A percentile compares a stretch with the other conserved stretches of the same genome.
phyloP scores from a whole-genome alignment of 352 stramenopile species.

The Phytophthora pluvialis region DNA sequence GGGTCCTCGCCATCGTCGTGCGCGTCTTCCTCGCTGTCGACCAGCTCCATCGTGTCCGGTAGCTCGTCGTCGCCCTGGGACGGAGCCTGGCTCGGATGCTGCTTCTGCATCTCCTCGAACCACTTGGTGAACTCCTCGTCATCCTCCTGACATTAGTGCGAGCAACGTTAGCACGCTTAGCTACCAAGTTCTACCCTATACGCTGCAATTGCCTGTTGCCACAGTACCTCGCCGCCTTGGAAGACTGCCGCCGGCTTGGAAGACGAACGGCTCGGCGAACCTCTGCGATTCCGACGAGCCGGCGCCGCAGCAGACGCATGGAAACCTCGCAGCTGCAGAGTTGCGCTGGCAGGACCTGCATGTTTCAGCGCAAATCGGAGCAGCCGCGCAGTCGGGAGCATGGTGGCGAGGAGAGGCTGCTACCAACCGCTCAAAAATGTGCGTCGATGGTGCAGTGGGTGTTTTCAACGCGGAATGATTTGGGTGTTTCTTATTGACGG shows the following conservation, averaged over 20 bases:
- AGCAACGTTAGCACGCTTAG: conserved; percentile 1
- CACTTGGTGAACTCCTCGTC: conserved; percentile 55
- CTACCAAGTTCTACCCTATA: neutral
- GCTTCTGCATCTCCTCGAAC: conserved; percentile 54
- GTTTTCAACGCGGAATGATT: neutral
- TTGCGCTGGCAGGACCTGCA: conserved; percentile 7
- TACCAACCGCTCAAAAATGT: conserved; percentile 33
- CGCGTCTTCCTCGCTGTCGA: conserved; percentile 41
- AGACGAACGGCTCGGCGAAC: conserved; percentile 21
- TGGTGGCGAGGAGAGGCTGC: conserved; percentile 13
- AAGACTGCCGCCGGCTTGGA: conserved; percentile 38
- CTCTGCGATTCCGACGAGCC: conserved; percentile 55
- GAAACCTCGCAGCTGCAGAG: conserved; percentile 38
- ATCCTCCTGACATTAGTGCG: conserved; percentile 30
- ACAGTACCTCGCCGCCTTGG: conserved; percentile 41
- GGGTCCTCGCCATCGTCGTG: conserved; percentile 45
- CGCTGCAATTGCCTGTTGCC: neutral
- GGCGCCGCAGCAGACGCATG: conserved; percentile 45
- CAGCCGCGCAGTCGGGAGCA: conserved; percentile 27
- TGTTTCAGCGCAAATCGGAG: conserved; percentile 36
- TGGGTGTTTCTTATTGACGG: neutral
- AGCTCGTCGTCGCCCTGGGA: conserved; percentile 31
- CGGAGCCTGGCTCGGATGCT: conserved; percentile 34
- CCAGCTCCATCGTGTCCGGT: conserved; percentile 36
- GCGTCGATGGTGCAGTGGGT: neutral